Base-by-base conservation (phyloP, 225 moss, liverwort and hornwort species). In the Ulota crispa region DNA sequence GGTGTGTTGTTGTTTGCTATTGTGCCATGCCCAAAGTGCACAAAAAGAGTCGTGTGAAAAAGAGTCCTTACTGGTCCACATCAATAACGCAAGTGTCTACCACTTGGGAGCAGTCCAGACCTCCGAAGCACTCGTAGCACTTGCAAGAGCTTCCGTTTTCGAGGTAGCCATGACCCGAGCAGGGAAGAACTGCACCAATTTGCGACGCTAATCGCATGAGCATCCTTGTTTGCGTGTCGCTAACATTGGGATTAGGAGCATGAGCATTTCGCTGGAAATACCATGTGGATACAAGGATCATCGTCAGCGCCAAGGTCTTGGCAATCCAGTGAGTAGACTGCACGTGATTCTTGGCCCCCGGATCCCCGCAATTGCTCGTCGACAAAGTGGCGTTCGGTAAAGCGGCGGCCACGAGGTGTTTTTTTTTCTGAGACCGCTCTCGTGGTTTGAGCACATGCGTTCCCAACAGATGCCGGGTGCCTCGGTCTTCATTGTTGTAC, bases 61-160 rank as follows among this genome's bases (percentile, higher is more conserved):
- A 16, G 77, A 72, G 62, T 37, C 37, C 97, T 89, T 86, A 98
- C 97, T 98, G 97, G 88, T 93, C 91, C 47, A 98, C 79, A 79
- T 98, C 92, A 59, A 98, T 89, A 65, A 94, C 80, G 90, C 97
- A 98, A 57, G 78, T 86, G n/a, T 70, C 60, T 20, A 91, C 86
- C 53, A 80, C 67, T 34, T 76, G 78, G 2, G 93, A 93, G 87
- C 95, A 95, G 81, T 95, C 93, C 20, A 39, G n/a, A 63, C 97
- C 94, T 31, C 81, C 88, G 82, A 89, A 93, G 87, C 97, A 95
- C 77, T 91, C 84, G 72, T 95, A 89, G 83, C 97, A 98, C 81
- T 88, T 88, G 80, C 95, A 98, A 26, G 80, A 32, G 23, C 80
- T 87, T 21, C 82, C 84, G 30, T 67, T 70, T 76, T 85, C 88